phyloP scores from a whole-genome alignment of 2,329 filamentous ascomycete genomes.

The Beauveria asiatica region DNA sequence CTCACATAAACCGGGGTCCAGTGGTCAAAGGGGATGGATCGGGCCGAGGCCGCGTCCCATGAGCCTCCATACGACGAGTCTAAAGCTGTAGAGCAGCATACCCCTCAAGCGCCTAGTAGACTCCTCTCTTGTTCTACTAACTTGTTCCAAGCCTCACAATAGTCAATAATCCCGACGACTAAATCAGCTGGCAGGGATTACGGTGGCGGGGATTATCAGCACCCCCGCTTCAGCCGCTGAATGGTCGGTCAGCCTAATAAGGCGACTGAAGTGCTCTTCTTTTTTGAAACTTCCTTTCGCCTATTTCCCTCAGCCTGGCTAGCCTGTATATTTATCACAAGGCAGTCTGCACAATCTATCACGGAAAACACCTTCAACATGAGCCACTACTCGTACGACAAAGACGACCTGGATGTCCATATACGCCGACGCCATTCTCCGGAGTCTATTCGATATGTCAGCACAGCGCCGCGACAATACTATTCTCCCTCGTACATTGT shows the following conservation, averaged over 20 bases:
- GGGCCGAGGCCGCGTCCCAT: background rate
- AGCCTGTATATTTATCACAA: background rate
- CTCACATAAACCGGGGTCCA: background rate
- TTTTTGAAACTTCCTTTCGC: background rate
- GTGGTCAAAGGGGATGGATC: background rate
- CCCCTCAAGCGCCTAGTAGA: background rate
- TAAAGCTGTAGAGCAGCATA: background rate
- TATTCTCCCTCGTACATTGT: conserved; percentile 34
- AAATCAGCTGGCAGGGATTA: conserved; percentile 4
- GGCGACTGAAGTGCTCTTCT: background rate
- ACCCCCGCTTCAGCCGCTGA: conserved; percentile 9
- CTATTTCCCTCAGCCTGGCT: background rate
- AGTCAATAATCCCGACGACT: background rate
- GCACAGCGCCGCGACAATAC: conserved; percentile 29
- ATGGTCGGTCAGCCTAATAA: conserved; percentile 2
- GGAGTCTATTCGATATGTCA: conserved; percentile 37
- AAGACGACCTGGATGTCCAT: conserved; percentile 48
- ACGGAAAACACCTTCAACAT: conserved; percentile 15
- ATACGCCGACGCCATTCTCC: conserved; percentile 35
- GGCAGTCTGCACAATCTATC: background rate
- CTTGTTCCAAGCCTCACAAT: background rate
- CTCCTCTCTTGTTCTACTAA: background rate
- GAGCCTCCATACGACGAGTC: too few relatives aligned
- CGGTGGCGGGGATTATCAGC: background rate
- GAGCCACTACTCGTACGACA: conserved; percentile 39